Evolutionary conservation across 768 basidiomycete genomes (phyloP).

Genomic region (Neoboletus subvelutipes): DNA sequence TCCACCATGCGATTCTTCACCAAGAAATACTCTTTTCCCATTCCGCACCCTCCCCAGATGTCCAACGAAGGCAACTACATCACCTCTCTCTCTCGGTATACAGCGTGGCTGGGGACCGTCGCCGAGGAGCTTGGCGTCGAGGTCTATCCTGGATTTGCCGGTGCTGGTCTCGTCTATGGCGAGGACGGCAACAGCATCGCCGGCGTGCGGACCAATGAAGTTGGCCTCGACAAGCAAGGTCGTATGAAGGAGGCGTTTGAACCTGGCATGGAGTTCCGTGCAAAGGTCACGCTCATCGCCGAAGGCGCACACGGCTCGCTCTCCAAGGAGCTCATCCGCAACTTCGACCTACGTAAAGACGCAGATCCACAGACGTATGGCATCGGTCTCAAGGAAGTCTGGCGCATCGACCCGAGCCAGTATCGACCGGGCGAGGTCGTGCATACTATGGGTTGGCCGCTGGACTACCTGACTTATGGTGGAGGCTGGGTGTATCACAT

Average conservation of each 20-base stretch:
- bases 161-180: constrained; percentile 73
- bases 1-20: constrained; percentile 89
- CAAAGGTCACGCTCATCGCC: constrained; percentile 88
- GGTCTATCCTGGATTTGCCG: constrained; percentile 95
- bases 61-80: constrained; percentile 92
- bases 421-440: constrained; percentile 76
- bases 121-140: constrained; percentile 90
- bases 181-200: constrained; percentile 40
- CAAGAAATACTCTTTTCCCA: constrained; percentile 60
- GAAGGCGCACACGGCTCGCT: constrained; percentile 95
- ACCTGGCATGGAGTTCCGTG: constrained; percentile 94
- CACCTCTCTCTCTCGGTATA: constrained; percentile 83
- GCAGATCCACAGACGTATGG: constrained; percentile 92
- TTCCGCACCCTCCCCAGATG: constrained; percentile 98
- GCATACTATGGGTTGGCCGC: constrained; percentile 94
- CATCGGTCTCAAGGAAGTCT: constrained; percentile 96
- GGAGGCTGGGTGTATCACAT: constrained; percentile 97
- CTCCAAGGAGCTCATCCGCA: constrained; percentile 71
- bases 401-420: constrained; percentile 71
- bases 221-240: constrained; percentile 78
- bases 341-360: constrained; percentile 69
- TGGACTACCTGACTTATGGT: constrained; percentile 74
- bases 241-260: constrained; percentile 86
- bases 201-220: constrained; percentile 91
- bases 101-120: constrained; percentile 83